Percentiles rank a stretch among this genome's conserved stretches.
Conservation (phyloP, 495 filamentous ascomycete genomes). For the Jackrogersella minutella region DNA sequence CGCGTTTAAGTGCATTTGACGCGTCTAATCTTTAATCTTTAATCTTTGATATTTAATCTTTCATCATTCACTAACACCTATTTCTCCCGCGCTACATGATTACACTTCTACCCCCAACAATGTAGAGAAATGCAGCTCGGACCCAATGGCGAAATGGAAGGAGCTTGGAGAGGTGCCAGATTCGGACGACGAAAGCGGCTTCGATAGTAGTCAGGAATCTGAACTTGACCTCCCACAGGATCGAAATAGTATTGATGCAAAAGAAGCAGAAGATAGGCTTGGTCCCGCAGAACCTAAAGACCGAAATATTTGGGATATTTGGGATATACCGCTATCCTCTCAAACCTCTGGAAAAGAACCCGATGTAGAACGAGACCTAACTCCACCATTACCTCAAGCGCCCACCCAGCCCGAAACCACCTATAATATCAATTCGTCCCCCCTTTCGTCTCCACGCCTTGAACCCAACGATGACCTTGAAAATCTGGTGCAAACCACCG, state of each 20-base stretch:
- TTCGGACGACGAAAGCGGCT: constrained; percentile 62
- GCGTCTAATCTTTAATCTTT: constrained; percentile 14
- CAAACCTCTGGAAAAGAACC: constrained; percentile 20
- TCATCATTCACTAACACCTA: constrained; percentile 6
- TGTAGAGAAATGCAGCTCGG: constrained; percentile 40
- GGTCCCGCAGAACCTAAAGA: neutral
- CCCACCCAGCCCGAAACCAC: constrained; percentile 8
- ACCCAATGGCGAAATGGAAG: constrained; percentile 63
- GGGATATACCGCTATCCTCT: constrained; percentile 40
- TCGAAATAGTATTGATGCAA: neutral
- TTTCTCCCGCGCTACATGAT: constrained; percentile 38
- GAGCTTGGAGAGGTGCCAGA: constrained; percentile 65
- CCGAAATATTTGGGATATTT: constrained; percentile 40
- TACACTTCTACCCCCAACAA: neutral
- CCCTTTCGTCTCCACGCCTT: constrained; percentile 30
- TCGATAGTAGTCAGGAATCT: constrained; percentile 51
- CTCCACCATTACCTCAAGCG: neutral
- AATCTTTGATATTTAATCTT: constrained; percentile 1
- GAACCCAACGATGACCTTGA: constrained; percentile 5
- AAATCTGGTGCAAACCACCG: neutral
- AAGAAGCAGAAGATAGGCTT: neutral
- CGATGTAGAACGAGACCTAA: constrained; percentile 3
- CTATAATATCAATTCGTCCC: constrained; percentile 11
- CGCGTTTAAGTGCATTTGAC: constrained; percentile 38
- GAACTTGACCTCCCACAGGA: constrained; percentile 28